Evolutionary conservation across 2,329 filamentous ascomycete genomes (phyloP).

Genomic region (Grosmannia serpens): DNA sequence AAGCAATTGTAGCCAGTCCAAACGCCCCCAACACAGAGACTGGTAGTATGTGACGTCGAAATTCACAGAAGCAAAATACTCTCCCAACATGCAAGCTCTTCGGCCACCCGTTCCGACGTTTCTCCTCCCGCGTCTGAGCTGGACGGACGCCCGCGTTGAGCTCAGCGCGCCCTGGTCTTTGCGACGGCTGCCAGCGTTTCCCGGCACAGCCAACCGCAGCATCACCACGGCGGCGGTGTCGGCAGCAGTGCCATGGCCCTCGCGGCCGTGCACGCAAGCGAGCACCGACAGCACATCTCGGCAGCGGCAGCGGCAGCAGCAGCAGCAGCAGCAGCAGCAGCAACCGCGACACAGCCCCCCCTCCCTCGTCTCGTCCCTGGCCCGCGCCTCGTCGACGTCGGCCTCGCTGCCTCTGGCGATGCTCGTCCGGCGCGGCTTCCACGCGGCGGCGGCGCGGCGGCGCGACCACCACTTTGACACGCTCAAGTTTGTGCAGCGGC

Average conservation of each 20-base stretch:
- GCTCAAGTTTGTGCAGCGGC: constrained; percentile 85
- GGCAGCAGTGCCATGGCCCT: too few relatives aligned
- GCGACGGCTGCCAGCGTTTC: neutral
- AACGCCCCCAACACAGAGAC: neutral
- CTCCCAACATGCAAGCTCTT: neutral
- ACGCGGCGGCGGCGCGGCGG: constrained; percentile 47
- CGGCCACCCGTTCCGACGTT: constrained; percentile 32
- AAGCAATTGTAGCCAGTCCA: neutral
- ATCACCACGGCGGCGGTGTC: neutral
- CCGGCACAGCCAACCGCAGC: neutral
- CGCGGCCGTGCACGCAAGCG: neutral
- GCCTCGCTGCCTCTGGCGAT: too few relatives aligned
- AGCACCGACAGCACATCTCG: neutral
- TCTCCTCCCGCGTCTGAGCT: constrained; percentile 44
- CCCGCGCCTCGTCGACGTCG: neutral
- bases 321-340: neutral
- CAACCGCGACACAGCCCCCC: too few relatives aligned
- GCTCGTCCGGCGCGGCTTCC: constrained; percentile 36
- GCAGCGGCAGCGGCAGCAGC: neutral
- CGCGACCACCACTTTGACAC: constrained; percentile 97
- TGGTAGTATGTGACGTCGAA: neutral
- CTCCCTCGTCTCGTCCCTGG: neutral
- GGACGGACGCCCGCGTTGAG: constrained; percentile 24
- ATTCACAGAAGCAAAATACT: neutral
- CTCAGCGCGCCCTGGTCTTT: neutral